Evolutionary conservation across 169 alveolate genomes (phyloP), one percentile per base, ranked within the genome.

Genomic region (Plasmodium yoelii): DNA sequence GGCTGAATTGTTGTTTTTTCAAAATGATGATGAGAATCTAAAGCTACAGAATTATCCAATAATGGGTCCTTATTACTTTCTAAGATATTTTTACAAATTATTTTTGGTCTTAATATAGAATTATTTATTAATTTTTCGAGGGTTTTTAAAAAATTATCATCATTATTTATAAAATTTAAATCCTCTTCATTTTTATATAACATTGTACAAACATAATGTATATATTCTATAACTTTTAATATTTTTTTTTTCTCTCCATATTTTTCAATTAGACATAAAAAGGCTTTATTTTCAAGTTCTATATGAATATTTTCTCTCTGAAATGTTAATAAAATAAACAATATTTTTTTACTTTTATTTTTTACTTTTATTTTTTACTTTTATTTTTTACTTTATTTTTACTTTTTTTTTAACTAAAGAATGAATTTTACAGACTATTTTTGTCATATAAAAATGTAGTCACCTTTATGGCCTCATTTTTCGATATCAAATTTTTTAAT

Each of bases 391-490:
- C n/a, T n/a, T n/a, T n/a, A n/a, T n/a, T n/a, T n/a, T n/a, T n/a
- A n/a, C n/a, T n/a, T n/a, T n/a, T n/a, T n/a, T n/a, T n/a, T n/a
- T n/a, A n/a, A n/a, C n/a, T n/a, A n/a, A n/a, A n/a, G n/a, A n/a
- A n/a, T n/a, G n/a, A n/a, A n/a, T n/a, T n/a, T n/a, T n/a, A n/a
- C n/a, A n/a, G n/a, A n/a, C n/a, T n/a, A n/a, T n/a, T n/a, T n/a
- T n/a, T n/a, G 42, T 5, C 5, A 34, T 3, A 3, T 34, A 26
- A 61, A 44, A 12, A n/a, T 63, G 1, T 44, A 8, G 28, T 57
- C 34, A 74, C 88, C 74, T 74, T 74, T 61, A 74, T 44, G 34
- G 53, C 59, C 60, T 80, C 90, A 80, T 80, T 80, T 60, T 57
- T 69, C 6, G 67, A 34, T 46, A 65, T 2, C 49, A 80, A 10